Conservation (phyloP, 345 rosid species). For the Linum lewisii region DNA sequence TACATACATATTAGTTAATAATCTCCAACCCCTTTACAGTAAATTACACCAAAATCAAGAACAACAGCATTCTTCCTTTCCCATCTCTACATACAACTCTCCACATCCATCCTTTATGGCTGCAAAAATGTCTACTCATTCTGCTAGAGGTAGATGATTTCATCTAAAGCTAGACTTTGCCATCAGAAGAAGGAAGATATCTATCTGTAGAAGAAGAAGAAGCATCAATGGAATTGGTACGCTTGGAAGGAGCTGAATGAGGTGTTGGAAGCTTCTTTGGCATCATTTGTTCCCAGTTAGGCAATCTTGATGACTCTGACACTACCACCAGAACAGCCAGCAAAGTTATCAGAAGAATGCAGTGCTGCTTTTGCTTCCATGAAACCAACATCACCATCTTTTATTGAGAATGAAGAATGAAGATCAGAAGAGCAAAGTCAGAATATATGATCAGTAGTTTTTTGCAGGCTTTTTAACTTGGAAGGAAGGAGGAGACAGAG, state of each 20-base stretch:
- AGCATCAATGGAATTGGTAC: slow-evolving; percentile 54
- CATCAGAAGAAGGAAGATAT: slow-evolving; percentile 34
- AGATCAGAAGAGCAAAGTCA: slow-evolving; percentile 1
- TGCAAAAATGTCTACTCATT: not conserved
- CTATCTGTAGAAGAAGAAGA: slow-evolving; percentile 39
- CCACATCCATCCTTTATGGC: not conserved
- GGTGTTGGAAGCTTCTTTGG: slow-evolving; percentile 77
- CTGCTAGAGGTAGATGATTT: too few relatives aligned
- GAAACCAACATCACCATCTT: slow-evolving; percentile 22
- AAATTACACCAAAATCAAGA: too few relatives aligned
- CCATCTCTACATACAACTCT: too few relatives aligned
- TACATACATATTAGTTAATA: too few relatives aligned
- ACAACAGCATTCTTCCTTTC: too few relatives aligned
- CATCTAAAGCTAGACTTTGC: slow-evolving; percentile 37
- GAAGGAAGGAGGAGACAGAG: slow-evolving; percentile 30
- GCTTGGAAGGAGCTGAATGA: slow-evolving; percentile 78
- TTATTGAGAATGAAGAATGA: slow-evolving; percentile 16
- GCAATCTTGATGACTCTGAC: slow-evolving; percentile 55
- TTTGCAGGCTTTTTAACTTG: slow-evolving; percentile 14
- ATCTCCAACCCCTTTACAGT: too few relatives aligned
- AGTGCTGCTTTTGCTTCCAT: slow-evolving; percentile 29
- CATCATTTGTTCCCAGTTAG: slow-evolving; percentile 76
- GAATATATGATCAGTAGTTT: slow-evolving; percentile 31
- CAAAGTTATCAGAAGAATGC: slow-evolving; percentile 24
- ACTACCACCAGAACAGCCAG: slow-evolving; percentile 28